These are phyloP conservation scores for Debaryomyces subglobosus DNA, from an alignment of 1,139 yeast species.

Conservation along the genomic window DNA sequence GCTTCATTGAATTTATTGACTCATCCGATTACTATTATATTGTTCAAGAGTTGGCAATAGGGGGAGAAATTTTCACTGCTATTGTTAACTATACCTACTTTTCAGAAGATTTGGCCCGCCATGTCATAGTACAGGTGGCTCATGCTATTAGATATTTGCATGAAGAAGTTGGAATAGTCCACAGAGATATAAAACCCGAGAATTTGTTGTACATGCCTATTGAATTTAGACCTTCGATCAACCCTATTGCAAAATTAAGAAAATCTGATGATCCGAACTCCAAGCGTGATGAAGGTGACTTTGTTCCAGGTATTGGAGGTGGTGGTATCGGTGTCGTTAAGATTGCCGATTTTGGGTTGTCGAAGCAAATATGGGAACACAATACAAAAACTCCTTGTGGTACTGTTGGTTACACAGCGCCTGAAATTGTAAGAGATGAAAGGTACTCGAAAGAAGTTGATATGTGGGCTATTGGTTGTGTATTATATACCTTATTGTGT, in stretches of 20 bases:
- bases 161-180: slow-evolving; percentile 60
- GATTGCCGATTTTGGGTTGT: slow-evolving; percentile 60
- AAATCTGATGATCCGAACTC: slow-evolving; percentile 50
- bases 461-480: slow-evolving; percentile 69
- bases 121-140: slow-evolving; percentile 55
- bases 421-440: slow-evolving; percentile 61
- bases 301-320: slow-evolving; percentile 50
- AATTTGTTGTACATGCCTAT: slow-evolving; percentile 64
- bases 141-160: slow-evolving; percentile 53
- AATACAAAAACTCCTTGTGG: slow-evolving; percentile 68
- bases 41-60: slow-evolving; percentile 54
- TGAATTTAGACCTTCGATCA: slow-evolving; percentile 45
- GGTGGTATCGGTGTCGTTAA: slow-evolving; percentile 57
- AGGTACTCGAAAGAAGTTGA: slow-evolving; percentile 63
- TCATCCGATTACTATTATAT: slow-evolving; percentile 52
- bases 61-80: slow-evolving; percentile 62
- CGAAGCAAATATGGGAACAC: slow-evolving; percentile 59
- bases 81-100: slow-evolving; percentile 59
- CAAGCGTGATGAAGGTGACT: slow-evolving; percentile 57
- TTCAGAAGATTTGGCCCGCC: slow-evolving; percentile 57
- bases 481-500: slow-evolving; percentile 59
- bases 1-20: slow-evolving; percentile 52
- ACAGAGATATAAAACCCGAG: slow-evolving; percentile 61
- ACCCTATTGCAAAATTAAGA: slow-evolving; percentile 43
- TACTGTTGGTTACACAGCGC: slow-evolving; percentile 66